Evolutionary conservation across 1,139 yeast species (phyloP).

Genomic region (Yamadazyma trypodendri): DNA sequence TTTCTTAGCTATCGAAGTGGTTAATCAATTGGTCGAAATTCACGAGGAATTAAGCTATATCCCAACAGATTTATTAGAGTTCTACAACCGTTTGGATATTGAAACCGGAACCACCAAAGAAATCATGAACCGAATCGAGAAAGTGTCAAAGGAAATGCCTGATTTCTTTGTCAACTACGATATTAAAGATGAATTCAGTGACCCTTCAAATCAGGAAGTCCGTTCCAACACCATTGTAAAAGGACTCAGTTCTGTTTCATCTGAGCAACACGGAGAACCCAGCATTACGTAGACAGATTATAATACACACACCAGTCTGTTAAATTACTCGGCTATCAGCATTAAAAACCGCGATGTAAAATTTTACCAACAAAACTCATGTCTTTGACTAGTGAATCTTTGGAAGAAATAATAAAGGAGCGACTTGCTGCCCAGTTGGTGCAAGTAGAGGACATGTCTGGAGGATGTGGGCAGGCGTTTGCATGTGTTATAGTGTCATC

Average conservation of each 20-base stretch:
- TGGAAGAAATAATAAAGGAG: slow-evolving; percentile 48
- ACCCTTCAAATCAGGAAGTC: slow-evolving; percentile 27
- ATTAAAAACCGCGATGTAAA: neutral
- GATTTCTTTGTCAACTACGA: slow-evolving; percentile 26
- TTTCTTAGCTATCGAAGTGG: slow-evolving; percentile 87
- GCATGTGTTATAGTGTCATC: slow-evolving; percentile 80
- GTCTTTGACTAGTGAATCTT: slow-evolving; percentile 46
- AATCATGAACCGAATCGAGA: slow-evolving; percentile 33
- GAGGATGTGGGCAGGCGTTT: slow-evolving; percentile 88
- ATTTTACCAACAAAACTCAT: slow-evolving; percentile 14
- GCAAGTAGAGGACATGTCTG: slow-evolving; percentile 70
- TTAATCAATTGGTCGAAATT: slow-evolving; percentile 77
- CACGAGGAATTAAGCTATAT: slow-evolving; percentile 80
- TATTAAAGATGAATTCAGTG: slow-evolving; percentile 17
- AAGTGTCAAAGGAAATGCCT: slow-evolving; percentile 30
- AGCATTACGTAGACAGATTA: slow-evolving; percentile 4
- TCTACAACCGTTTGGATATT: slow-evolving; percentile 27
- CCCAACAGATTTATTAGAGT: slow-evolving; percentile 54
- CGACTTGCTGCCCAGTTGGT: slow-evolving; percentile 53
- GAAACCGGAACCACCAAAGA: slow-evolving; percentile 34
- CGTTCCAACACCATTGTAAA: slow-evolving; percentile 33
- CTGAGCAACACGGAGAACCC: slow-evolving; percentile 12
- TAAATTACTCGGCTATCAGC: too few species aligned
- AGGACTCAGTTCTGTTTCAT: slow-evolving; percentile 31
- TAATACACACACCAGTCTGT: neutral